Conservation (phyloP, 2,329 filamentous ascomycete genomes). For the Penicillium oxalicum region DNA sequence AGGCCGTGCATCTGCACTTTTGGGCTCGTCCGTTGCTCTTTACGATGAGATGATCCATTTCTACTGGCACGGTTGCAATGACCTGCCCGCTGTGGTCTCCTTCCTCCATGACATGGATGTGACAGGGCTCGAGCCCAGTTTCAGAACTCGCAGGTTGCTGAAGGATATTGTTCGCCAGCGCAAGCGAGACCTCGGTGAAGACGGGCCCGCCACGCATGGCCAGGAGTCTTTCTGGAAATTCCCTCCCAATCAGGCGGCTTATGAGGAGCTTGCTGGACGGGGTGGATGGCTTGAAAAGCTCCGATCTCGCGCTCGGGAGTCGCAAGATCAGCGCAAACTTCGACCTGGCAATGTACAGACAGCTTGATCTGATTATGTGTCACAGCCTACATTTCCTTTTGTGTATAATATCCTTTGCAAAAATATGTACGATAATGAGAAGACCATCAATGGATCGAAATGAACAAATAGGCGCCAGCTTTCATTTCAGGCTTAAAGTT, state of each 20-base stretch:
- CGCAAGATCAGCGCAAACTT: neutral
- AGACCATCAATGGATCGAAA: too few relatives aligned
- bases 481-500: too few relatives aligned
- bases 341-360: neutral
- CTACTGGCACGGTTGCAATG: conserved; percentile 38
- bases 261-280: conserved; percentile 21
- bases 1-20: conserved; percentile 38
- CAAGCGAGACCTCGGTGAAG: conserved; percentile 16
- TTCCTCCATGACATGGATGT: conserved; percentile 42
- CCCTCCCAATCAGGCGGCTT: conserved; percentile 26
- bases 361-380: too few relatives aligned
- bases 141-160: conserved; percentile 29
- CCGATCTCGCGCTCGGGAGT: neutral
- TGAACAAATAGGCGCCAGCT: too few relatives aligned
- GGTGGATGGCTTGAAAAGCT: conserved; percentile 24
- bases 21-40: conserved; percentile 37
- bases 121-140: conserved; percentile 35
- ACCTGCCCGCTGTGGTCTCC: conserved; percentile 35
- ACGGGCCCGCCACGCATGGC: neutral
- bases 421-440: neutral
- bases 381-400: neutral
- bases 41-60: conserved; percentile 43
- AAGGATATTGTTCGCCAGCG: conserved; percentile 26
- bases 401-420: neutral
- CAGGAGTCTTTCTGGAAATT: conserved; percentile 29